These are phyloP conservation scores for Cercospora zeina DNA, from an alignment of 2,329 filamentous ascomycete genomes.

Conservation along the genomic window DNA sequence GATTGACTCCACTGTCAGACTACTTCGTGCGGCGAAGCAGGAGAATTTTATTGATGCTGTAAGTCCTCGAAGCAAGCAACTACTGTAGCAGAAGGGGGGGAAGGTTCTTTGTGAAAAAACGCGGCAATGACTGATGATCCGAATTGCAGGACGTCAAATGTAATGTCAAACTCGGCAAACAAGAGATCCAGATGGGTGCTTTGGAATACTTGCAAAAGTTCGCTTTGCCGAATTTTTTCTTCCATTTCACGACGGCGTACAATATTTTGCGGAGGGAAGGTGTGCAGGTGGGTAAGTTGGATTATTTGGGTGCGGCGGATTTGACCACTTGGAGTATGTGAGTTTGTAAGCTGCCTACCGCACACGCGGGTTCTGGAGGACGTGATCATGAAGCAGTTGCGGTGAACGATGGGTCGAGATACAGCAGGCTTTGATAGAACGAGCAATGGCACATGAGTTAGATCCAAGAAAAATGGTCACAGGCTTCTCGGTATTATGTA, in stretches of 20 bases:
- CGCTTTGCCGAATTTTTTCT: slow-evolving; percentile 62
- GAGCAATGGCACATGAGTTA: no score
- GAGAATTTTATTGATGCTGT: slow-evolving; percentile 45
- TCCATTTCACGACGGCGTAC: slow-evolving; percentile 63
- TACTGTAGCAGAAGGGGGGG: not conserved
- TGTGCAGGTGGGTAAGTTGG: slow-evolving; percentile 60
- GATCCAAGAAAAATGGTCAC: not conserved
- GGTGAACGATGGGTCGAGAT: no score
- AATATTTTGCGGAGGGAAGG: slow-evolving; percentile 62
- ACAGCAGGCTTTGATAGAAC: no score
- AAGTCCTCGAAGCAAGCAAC: not conserved
- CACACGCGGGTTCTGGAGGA: no score
- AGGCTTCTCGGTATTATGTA: not conserved
- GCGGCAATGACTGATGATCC: not conserved
- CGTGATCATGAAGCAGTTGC: no score
- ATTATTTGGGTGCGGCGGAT: slow-evolving; percentile 50
- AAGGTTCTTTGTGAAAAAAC: not conserved
- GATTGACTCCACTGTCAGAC: slow-evolving; percentile 50
- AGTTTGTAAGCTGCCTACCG: no score
- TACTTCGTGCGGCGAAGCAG: slow-evolving; percentile 49
- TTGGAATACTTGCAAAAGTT: slow-evolving; percentile 53
- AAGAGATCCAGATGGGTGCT: slow-evolving; percentile 43
- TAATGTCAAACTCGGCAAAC: not conserved
- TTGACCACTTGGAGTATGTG: slow-evolving; percentile 1
- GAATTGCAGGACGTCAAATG: slow-evolving; percentile 2